Evolutionary conservation across 441 rosid species (phyloP), one percentile per base, ranked within the genome.

Genomic region (Populus tomentosa): DNA sequence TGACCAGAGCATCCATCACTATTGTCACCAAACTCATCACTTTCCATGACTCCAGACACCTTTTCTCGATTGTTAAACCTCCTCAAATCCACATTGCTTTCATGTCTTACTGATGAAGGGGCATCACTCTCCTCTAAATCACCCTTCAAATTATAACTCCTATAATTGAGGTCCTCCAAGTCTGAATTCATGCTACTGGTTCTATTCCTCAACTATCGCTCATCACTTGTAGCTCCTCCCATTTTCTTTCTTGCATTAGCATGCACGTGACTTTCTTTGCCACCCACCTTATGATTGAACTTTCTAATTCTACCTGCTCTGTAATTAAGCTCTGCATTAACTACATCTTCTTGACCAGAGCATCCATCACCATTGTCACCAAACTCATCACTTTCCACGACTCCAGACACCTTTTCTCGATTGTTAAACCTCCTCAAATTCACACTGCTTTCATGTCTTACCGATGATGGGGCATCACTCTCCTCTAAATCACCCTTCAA

Each of bases 21-120:
- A 72, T 40, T 76, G 24, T 33, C 61, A 20, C 61, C 46, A 26
- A 61, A 59, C 68, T 76, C 80, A 73, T 72, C 72, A 35, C 26
- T 71, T 66, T 69, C 73, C 28, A 46, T 35, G n/a, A 36, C 46
- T 76, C 71, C 63, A 7, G 82, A 26, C 67, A 10, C 36, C 46
- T 28, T 76, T 69, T 35, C 80, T 70, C 40, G 62, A 68, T 80
- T 74, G 10, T 70, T 56, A 81, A 56, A 35, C 70, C 65, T 80
- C 81, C 81, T 67, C 78, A 64, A 71, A 71, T 79, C 81, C 53
- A 40, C 81, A 78, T 61, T 77, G 46, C 74, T 77, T 72, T 78
- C 80, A 78, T 65, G 79, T n/a, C 75, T 79, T 28, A 72, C 68
- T 20, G 75, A 20, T 6, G 59, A 80, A 64, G 59, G 59, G 20